These are phyloP conservation scores for Mortierella polycephala DNA, from an alignment of 371 early-diverging fungal genomes.

Conservation along the genomic window DNA sequence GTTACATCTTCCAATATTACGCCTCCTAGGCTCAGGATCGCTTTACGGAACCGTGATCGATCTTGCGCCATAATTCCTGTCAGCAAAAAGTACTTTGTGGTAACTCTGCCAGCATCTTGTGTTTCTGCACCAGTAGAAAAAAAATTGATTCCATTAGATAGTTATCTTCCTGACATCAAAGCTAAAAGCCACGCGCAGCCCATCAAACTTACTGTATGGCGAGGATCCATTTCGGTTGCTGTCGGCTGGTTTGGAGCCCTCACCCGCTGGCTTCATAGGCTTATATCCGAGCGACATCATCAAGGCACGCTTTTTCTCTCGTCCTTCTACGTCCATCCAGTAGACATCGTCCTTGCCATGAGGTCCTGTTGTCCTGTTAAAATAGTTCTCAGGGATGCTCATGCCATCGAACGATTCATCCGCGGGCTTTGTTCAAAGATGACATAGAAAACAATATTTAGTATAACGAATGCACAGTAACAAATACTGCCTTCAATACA, in stretches of 20 bases:
- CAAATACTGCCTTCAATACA: background rate
- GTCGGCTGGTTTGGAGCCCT: background rate
- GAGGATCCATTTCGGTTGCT: conserved; percentile 1
- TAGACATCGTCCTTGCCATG: conserved; percentile 26
- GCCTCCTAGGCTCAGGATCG: conserved; percentile 25
- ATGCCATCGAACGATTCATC: conserved; percentile 13
- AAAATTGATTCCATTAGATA: background rate
- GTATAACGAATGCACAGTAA: background rate
- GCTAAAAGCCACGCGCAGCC: background rate
- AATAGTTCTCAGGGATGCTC: conserved; percentile 23
- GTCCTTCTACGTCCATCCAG: conserved; percentile 39
- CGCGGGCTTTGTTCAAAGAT: background rate
- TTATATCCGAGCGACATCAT: conserved; percentile 32
- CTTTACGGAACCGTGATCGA: conserved; percentile 14
- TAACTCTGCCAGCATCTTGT: conserved; percentile 8
- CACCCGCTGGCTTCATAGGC: background rate
- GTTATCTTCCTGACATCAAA: background rate
- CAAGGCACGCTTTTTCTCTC: conserved; percentile 31
- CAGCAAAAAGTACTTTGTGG: conserved; percentile 16
- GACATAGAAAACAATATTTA: background rate
- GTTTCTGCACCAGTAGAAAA: background rate
- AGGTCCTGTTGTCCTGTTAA: conserved; percentile 10
- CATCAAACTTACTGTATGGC: background rate
- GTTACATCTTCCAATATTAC: conserved; percentile 28
- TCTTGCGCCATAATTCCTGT: conserved; percentile 24